Evolutionary conservation across 495 filamentous ascomycete species (phyloP).

Genomic region (Neurospora sp.): DNA sequence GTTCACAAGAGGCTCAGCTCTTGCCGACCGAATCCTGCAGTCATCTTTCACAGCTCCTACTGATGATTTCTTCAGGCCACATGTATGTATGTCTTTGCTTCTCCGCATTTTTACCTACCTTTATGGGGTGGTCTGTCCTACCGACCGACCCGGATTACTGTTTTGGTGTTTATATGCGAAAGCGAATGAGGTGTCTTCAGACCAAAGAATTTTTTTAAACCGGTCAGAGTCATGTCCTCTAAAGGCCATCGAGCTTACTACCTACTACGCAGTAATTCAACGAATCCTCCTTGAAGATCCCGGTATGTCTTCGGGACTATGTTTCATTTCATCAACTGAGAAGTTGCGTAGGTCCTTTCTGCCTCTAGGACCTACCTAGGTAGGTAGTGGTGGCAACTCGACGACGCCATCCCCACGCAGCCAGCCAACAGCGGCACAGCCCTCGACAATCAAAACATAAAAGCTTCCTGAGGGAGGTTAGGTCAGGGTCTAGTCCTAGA

Average conservation of each 20-base stretch:
- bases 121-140: neutral
- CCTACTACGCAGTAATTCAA: neutral
- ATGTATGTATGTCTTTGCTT: neutral
- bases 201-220: neutral
- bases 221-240: neutral
- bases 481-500: neutral
- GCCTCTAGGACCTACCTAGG: no score
- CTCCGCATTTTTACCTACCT: neutral
- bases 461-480: no score
- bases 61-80: neutral
- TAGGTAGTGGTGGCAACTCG: neutral
- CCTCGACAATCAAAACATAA: no score
- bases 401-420: neutral
- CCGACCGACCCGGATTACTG: neutral
- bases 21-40: neutral
- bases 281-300: neutral
- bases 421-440: neutral
- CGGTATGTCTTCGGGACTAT: neutral
- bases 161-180: neutral
- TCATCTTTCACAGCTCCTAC: neutral
- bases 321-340: neutral
- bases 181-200: neutral
- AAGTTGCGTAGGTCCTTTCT: no score
- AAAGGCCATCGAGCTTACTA: neutral
- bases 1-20: neutral